These are phyloP conservation scores for Rhynchosporium agropyri DNA, from an alignment of 2,329 filamentous ascomycete genomes.

Conservation along the genomic window DNA sequence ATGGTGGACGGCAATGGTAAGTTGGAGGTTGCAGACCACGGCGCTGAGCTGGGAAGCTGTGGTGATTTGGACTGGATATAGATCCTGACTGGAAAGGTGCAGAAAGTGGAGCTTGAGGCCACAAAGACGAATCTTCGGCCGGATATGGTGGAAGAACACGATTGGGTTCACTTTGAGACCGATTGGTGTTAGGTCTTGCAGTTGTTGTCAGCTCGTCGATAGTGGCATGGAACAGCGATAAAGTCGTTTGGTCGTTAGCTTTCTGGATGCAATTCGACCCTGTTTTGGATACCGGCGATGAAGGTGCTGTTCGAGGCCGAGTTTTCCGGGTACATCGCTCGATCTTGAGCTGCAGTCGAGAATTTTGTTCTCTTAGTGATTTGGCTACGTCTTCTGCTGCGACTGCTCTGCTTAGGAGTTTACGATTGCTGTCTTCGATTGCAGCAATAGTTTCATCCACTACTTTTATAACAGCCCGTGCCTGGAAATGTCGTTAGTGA, in stretches of 20 bases:
- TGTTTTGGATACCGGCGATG: slow-evolving; percentile 13
- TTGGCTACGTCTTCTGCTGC: slow-evolving; percentile 37
- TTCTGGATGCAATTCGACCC: slow-evolving; percentile 4
- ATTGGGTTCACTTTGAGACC: slow-evolving; percentile 8
- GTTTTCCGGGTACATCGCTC: slow-evolving; percentile 31
- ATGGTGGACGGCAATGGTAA: slow-evolving; percentile 11
- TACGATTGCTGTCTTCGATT: slow-evolving; percentile 36
- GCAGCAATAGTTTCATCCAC: slow-evolving; percentile 36
- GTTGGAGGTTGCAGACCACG: neutral
- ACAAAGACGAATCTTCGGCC: neutral
- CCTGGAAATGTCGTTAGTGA: slow-evolving; percentile 19
- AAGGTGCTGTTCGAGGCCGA: slow-evolving; percentile 31
- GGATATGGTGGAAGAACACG: slow-evolving; percentile 16
- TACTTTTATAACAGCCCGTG: slow-evolving; percentile 32
- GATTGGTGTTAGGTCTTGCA: neutral
- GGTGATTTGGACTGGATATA: slow-evolving; percentile 4
- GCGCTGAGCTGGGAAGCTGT: neutral
- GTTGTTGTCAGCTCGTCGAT: slow-evolving; percentile 20
- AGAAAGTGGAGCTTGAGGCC: slow-evolving; percentile 1
- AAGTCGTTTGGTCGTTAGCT: slow-evolving; percentile 21
- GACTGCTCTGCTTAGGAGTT: slow-evolving; percentile 32
- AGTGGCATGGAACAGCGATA: slow-evolving; percentile 33
- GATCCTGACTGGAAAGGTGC: neutral
- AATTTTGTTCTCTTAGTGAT: slow-evolving; percentile 32
- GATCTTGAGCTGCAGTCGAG: slow-evolving; percentile 31